Evolutionary conservation across 768 basidiomycete genomes (phyloP).

Genomic region (Suillus variegatus): DNA sequence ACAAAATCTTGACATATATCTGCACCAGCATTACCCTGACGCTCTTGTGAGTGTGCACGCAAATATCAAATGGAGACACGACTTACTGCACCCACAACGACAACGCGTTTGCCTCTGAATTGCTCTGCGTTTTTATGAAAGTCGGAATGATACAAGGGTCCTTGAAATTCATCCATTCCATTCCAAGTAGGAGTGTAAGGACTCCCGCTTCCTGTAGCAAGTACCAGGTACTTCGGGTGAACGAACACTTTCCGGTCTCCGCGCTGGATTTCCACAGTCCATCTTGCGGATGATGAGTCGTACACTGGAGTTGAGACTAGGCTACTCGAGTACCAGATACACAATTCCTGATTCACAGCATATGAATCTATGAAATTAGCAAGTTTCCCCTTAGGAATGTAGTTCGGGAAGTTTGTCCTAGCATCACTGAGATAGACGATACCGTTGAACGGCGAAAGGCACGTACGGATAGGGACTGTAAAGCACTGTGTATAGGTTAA

Average conservation of each 20-base stretch:
- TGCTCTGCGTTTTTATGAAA: conserved; percentile 45
- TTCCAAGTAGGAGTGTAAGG: neutral
- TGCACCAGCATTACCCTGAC: neutral
- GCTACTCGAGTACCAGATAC: conserved; percentile 53
- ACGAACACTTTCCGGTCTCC: neutral
- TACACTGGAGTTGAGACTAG: conserved; percentile 28
- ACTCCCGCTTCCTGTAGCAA: neutral
- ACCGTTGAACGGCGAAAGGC: conserved; percentile 40
- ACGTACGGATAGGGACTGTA: conserved; percentile 47
- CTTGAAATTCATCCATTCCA: conserved; percentile 49
- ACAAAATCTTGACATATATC: neutral
- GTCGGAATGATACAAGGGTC: conserved; percentile 50
- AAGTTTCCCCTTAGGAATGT: conserved; percentile 33
- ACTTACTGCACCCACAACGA: conserved; percentile 49
- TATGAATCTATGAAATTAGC: conserved; percentile 62
- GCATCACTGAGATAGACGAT: neutral
- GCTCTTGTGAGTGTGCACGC: neutral
- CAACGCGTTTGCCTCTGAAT: conserved; percentile 57
- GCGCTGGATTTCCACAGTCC: neutral
- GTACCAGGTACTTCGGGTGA: neutral
- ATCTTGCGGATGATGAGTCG: neutral
- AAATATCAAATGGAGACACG: neutral
- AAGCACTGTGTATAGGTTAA: conserved; percentile 37
- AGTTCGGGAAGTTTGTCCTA: neutral
- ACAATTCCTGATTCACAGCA: conserved; percentile 52